These are phyloP conservation scores for Talaromyces funiculosus DNA, from an alignment of 2,329 filamentous ascomycete genomes.

Conservation along the genomic window DNA sequence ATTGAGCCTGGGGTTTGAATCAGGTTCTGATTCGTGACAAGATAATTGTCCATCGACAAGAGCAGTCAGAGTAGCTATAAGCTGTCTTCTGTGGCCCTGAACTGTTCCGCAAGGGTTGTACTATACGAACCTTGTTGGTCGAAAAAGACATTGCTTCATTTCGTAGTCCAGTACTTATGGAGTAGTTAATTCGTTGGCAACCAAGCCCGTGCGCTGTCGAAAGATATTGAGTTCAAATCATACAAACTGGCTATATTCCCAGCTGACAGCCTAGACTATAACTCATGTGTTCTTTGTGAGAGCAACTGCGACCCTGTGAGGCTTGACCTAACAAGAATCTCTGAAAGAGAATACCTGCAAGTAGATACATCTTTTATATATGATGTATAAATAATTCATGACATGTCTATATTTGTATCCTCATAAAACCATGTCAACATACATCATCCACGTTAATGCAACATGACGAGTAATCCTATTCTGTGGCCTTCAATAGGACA, in stretches of 20 bases:
- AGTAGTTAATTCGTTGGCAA: too few relatives aligned
- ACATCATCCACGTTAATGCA: slow-evolving; percentile 5
- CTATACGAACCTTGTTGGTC: neutral
- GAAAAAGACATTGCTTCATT: too few relatives aligned
- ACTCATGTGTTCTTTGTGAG: too few relatives aligned
- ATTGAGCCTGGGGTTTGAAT: neutral
- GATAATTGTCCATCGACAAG: neutral
- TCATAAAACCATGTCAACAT: slow-evolving; percentile 8
- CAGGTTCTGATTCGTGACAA: neutral
- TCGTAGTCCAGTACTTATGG: too few relatives aligned
- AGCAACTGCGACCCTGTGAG: too few relatives aligned
- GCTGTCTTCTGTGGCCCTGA: neutral
- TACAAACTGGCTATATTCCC: too few relatives aligned
- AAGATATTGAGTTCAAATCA: too few relatives aligned
- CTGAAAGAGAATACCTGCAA: too few relatives aligned
- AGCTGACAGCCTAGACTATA: too few relatives aligned
- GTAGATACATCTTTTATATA: too few relatives aligned
- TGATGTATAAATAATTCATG: neutral
- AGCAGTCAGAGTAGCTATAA: neutral
- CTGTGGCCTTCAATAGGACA: neutral
- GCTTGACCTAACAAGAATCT: too few relatives aligned
- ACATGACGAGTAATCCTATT: neutral
- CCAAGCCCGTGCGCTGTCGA: too few relatives aligned
- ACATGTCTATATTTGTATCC: slow-evolving; percentile 9
- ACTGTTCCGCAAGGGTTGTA: neutral